Conservation (phyloP, 192 early-diverging fungal species). For the Piromyces finnis region DNA sequence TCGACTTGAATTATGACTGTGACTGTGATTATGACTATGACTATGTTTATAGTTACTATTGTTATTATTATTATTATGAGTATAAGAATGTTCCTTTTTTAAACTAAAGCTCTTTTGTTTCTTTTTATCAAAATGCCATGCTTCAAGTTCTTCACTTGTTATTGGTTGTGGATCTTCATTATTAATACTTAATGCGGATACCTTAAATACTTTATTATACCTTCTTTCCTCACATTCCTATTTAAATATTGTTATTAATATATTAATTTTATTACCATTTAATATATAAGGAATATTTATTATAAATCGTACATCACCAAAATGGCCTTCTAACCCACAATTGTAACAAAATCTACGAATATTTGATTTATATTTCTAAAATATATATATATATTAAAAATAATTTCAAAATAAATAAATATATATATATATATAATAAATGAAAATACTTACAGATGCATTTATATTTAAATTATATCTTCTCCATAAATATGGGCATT, state of each 20-base stretch:
- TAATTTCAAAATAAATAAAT: too few relatives aligned
- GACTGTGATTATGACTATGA: too few relatives aligned
- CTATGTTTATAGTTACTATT: too few relatives aligned
- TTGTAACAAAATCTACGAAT: not conserved
- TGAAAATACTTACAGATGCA: not conserved
- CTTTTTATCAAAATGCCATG: not conserved
- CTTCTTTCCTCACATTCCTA: not conserved
- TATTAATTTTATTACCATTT: too few relatives aligned
- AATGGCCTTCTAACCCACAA: not conserved
- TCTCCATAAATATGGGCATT: not conserved
- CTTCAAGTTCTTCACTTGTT: not conserved
- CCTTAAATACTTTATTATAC: not conserved
- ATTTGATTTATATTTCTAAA: not conserved
- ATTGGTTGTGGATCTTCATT: not conserved
- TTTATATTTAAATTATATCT: not conserved
- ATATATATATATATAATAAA: not conserved
- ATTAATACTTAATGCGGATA: not conserved
- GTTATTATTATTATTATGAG: not conserved
- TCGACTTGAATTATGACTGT: too few relatives aligned
- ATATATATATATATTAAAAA: too few relatives aligned
- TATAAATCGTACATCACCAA: not conserved
- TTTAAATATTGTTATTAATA: not conserved
- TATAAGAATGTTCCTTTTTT: not conserved
- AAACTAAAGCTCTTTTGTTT: not conserved
- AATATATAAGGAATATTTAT: too few relatives aligned